Conservation (phyloP, 2,329 filamentous ascomycete genomes). For the Xylaria digitata region DNA sequence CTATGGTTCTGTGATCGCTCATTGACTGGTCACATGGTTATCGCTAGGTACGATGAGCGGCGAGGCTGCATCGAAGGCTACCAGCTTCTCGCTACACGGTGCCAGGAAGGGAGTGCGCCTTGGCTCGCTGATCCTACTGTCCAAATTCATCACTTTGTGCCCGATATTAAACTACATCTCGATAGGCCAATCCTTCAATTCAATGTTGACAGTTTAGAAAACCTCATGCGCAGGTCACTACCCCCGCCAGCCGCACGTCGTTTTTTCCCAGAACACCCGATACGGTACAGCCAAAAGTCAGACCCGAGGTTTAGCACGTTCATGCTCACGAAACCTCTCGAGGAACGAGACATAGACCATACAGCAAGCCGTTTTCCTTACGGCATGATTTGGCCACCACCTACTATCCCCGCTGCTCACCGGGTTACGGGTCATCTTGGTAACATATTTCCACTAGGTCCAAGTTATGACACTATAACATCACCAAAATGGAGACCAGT, state of each 20-base stretch:
- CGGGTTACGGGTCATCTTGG: slow-evolving; percentile 58
- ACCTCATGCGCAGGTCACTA: slow-evolving; percentile 40
- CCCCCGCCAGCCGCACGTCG: slow-evolving; percentile 44
- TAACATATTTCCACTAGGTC: slow-evolving; percentile 35
- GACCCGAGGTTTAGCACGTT: slow-evolving; percentile 73
- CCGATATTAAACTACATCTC: slow-evolving; percentile 75
- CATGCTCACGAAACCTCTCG: slow-evolving; percentile 68
- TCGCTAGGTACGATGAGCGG: slow-evolving; percentile 80
- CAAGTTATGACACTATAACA: slow-evolving; percentile 32
- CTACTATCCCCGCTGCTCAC: slow-evolving; percentile 71
- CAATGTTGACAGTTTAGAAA: slow-evolving; percentile 47
- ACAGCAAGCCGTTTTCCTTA: slow-evolving; percentile 55
- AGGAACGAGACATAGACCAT: slow-evolving; percentile 51
- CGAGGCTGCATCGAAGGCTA: slow-evolving; percentile 84
- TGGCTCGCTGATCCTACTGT: slow-evolving; percentile 76
- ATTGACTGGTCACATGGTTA: slow-evolving; percentile 77
- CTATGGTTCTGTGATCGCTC: slow-evolving; percentile 86
- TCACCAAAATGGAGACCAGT: slow-evolving; percentile 47
- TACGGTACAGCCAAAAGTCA: slow-evolving; percentile 59
- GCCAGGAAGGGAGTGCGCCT: slow-evolving; percentile 63
- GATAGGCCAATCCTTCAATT: slow-evolving; percentile 78
- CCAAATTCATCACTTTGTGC: slow-evolving; percentile 78
- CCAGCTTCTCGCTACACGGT: slow-evolving; percentile 74
- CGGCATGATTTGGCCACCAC: slow-evolving; percentile 79
- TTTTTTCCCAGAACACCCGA: slow-evolving; percentile 64